phyloP scores from a whole-genome alignment of 1,284 basidiomycete species.

The Cerrena zonata region DNA sequence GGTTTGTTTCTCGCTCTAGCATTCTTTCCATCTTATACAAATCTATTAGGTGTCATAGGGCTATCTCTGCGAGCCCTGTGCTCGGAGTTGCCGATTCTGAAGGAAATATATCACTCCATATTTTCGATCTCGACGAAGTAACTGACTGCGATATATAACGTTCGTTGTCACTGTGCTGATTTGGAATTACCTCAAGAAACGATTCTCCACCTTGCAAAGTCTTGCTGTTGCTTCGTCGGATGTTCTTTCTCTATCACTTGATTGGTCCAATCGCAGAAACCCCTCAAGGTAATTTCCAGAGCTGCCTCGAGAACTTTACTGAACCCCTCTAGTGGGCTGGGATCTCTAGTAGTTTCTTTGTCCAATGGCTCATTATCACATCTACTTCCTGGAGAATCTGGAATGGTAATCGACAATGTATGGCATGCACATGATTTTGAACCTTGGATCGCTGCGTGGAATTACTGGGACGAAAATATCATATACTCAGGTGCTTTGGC shows the following conservation, averaged over 20 bases:
- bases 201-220: slow-evolving; percentile 40
- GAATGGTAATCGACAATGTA: slow-evolving; percentile 40
- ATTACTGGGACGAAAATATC: slow-evolving; percentile 73
- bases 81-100: slow-evolving; percentile 81
- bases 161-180: neutral
- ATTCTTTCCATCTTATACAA: too few species aligned
- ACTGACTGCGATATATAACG: slow-evolving; percentile 3
- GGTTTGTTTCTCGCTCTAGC: slow-evolving; percentile 40
- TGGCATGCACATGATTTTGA: slow-evolving; percentile 94
- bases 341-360: slow-evolving; percentile 71
- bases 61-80: slow-evolving; percentile 35
- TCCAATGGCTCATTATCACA: slow-evolving; percentile 72
- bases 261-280: slow-evolving; percentile 72
- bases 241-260: slow-evolving; percentile 77
- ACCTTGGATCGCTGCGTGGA: slow-evolving; percentile 90
- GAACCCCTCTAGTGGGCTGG: slow-evolving; percentile 35
- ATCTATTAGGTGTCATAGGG: slow-evolving; percentile 50
- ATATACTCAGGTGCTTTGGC: slow-evolving; percentile 73
- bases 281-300: slow-evolving; percentile 23
- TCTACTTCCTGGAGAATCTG: slow-evolving; percentile 42
- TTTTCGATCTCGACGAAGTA: slow-evolving; percentile 51
- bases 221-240: slow-evolving; percentile 56
- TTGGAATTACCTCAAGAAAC: slow-evolving; percentile 32
- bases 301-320: slow-evolving; percentile 1
- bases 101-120: slow-evolving; percentile 64